Conservation (phyloP, 257 asterid species). For the Lycium barbarum region DNA sequence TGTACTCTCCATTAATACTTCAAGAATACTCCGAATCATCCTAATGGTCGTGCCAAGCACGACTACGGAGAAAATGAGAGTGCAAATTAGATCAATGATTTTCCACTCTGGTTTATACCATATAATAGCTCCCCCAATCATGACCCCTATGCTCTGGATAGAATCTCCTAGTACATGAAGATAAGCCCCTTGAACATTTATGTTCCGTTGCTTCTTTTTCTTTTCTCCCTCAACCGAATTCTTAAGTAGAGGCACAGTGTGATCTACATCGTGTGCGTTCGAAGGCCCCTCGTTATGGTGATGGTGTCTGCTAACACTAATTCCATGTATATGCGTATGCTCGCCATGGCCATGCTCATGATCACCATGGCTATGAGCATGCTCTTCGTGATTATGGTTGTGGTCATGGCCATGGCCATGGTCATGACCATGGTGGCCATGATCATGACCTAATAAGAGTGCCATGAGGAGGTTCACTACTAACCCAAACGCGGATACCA, state of each 20-base stretch:
- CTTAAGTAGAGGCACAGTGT: conserved; percentile 54
- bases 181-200: conserved; percentile 95
- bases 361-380: conserved; percentile 48
- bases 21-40: conserved; percentile 79
- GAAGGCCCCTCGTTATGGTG: conserved; percentile 43
- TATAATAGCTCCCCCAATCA: conserved; percentile 88
- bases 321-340: conserved; percentile 54
- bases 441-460: conserved; percentile 81
- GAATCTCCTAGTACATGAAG: conserved; percentile 94
- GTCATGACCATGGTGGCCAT: conserved; percentile 55
- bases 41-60: conserved; percentile 76
- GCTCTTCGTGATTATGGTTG: conserved; percentile 42
- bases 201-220: conserved; percentile 58
- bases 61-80: conserved; percentile 70
- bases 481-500: conserved; percentile 83
- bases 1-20: conserved; percentile 96
- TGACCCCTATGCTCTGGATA: conserved; percentile 90
- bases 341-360: conserved; percentile 52
- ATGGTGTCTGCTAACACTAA: conserved; percentile 53
- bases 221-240: conserved; percentile 37
- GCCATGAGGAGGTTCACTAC: conserved; percentile 84
- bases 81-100: conserved; percentile 81
- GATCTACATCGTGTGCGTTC: conserved; percentile 43
- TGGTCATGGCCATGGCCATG: conserved; percentile 50
- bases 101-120: conserved; percentile 95